These are phyloP conservation scores for Neofusicoccum parvum DNA, from an alignment of 2,329 filamentous ascomycete genomes.

Conservation along the genomic window DNA sequence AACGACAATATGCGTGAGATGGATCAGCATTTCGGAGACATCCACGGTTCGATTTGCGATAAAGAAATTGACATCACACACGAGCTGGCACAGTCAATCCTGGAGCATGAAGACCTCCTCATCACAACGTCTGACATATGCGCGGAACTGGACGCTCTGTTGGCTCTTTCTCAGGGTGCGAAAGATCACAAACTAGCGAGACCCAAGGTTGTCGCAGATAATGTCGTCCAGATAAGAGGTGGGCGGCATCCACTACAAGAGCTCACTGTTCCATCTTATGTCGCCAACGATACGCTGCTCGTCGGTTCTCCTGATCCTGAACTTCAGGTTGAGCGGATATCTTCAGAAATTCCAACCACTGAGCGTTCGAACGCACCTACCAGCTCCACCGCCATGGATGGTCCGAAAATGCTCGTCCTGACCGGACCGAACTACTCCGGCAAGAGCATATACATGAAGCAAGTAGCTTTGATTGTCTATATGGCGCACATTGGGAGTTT, in stretches of 20 bases:
- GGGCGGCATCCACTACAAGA: slow-evolving; percentile 88
- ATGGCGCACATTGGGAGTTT: slow-evolving; percentile 89
- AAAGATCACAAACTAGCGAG: slow-evolving; percentile 69
- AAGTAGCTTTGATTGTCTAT: slow-evolving; percentile 87
- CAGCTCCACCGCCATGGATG: slow-evolving; percentile 24
- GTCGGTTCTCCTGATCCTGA: slow-evolving; percentile 45
- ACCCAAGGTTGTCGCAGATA: slow-evolving; percentile 70
- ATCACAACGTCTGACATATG: slow-evolving; percentile 73
- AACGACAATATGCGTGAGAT: slow-evolving; percentile 78
- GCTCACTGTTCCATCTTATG: slow-evolving; percentile 74
- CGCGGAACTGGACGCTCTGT: slow-evolving; percentile 79
- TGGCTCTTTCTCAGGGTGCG: slow-evolving; percentile 79
- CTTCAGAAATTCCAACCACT: neutral
- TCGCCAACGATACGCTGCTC: slow-evolving; percentile 79
- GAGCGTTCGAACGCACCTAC: slow-evolving; percentile 6
- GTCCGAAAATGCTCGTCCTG: slow-evolving; percentile 73
- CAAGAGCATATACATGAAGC: slow-evolving; percentile 94
- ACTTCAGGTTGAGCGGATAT: slow-evolving; percentile 30
- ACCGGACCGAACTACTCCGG: slow-evolving; percentile 97
- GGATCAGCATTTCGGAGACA: slow-evolving; percentile 79
- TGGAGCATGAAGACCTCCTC: slow-evolving; percentile 69
- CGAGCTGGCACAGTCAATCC: slow-evolving; percentile 68
- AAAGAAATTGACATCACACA: slow-evolving; percentile 89
- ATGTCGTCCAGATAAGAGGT: slow-evolving; percentile 71
- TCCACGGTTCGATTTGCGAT: slow-evolving; percentile 83